Conservation (phyloP, 257 asterid genomes). For the Capsicum baccatum region DNA sequence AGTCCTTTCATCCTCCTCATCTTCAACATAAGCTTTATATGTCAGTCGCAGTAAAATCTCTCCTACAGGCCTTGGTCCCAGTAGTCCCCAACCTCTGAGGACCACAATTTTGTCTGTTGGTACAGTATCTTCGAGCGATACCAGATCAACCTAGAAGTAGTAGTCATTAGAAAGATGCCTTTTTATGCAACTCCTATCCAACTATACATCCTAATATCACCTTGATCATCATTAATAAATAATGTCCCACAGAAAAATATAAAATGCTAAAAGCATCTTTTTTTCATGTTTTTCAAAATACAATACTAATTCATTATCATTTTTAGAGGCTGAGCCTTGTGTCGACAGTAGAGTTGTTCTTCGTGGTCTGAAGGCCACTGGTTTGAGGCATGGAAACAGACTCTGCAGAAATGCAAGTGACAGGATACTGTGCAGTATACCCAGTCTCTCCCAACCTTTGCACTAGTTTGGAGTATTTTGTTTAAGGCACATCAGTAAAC, state of each 20-base stretch:
- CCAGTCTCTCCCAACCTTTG: not conserved
- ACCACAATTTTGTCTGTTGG: constrained; percentile 82
- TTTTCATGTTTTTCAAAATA: not conserved
- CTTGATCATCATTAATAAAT: not conserved
- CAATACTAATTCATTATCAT: constrained; percentile 5
- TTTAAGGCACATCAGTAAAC: not conserved
- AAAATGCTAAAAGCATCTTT: not conserved
- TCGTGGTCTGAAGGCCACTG: not conserved
- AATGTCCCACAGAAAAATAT: not conserved
- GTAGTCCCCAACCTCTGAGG: constrained; percentile 81
- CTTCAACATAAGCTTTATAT: constrained; percentile 97
- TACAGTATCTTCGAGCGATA: constrained; percentile 88
- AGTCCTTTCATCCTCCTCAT: constrained; percentile 86
- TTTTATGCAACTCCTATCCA: not conserved
- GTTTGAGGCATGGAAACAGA: not conserved
- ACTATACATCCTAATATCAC: not conserved
- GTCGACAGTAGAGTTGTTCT: not conserved
- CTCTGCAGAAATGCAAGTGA: not conserved
- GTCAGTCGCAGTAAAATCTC: constrained; percentile 86
- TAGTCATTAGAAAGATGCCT: constrained; percentile 12
- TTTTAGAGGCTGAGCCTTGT: constrained; percentile 7
- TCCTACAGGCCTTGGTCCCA: constrained; percentile 80
- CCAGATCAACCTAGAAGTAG: constrained; percentile 79
- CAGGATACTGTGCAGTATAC: not conserved
- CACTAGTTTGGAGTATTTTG: constrained; percentile 15